phyloP scores from a whole-genome alignment of 768 basidiomycete species.

The Clathrus columnatus region DNA sequence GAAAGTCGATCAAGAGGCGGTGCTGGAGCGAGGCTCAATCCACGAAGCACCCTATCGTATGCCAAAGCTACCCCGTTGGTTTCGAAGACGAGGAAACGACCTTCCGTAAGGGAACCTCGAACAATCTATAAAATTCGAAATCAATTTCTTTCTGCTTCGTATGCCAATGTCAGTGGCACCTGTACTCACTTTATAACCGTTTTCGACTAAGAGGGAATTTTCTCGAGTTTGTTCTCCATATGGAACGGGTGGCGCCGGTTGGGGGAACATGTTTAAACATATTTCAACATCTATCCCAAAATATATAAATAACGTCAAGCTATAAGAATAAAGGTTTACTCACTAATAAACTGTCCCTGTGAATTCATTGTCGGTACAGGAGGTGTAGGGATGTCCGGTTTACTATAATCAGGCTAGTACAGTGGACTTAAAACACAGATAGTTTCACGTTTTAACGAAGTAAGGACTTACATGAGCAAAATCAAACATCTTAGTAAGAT shows the following conservation, averaged over 20 bases:
- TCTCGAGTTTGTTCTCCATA: slow-evolving; percentile 2
- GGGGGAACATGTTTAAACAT: not conserved
- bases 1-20: not conserved
- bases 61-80: not conserved
- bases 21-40: not conserved
- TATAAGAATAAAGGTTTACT: not conserved
- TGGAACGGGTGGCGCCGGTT: not conserved
- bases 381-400: not conserved
- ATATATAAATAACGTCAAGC: not conserved
- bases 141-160: not conserved
- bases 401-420: not conserved
- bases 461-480: slow-evolving; percentile 1
- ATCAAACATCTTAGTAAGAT: slow-evolving; percentile 10
- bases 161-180: too few species aligned
- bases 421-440: not conserved
- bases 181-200: slow-evolving; percentile 4
- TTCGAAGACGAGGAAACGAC: slow-evolving; percentile 12
- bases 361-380: not conserved
- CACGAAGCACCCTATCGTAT: not conserved
- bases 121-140: not conserved
- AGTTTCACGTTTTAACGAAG: not conserved
- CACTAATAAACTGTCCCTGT: not conserved
- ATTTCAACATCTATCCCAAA: not conserved
- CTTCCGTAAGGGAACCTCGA: slow-evolving; percentile 12
- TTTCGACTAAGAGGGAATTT: slow-evolving; percentile 5